Percentiles rank a stretch among this genome's conserved stretches.
These are phyloP conservation scores for Scenedesmus sp. DNA, from an alignment of 163 green algal genomes.

Conservation along the genomic window DNA sequence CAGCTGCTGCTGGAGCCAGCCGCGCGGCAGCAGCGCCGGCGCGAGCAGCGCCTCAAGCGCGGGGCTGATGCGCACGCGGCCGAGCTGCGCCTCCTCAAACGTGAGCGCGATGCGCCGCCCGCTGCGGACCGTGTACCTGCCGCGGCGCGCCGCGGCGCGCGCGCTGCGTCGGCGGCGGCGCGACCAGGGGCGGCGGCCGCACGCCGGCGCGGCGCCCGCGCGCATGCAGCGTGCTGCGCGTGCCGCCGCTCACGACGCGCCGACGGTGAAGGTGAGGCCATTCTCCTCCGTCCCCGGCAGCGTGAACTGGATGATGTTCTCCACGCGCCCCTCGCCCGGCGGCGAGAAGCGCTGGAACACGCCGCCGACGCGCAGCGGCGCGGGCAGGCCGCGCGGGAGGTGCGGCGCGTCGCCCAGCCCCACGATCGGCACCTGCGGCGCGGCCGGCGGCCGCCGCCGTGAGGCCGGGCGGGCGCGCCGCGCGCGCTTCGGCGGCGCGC, in stretches of 20 bases:
- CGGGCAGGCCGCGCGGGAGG: constrained; percentile 19
- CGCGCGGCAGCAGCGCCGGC: constrained; percentile 74
- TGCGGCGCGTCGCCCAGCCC: not conserved
- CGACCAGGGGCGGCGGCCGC: no score
- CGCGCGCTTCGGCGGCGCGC: not conserved
- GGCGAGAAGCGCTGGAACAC: constrained; percentile 79
- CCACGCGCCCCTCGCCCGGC: constrained; percentile 58
- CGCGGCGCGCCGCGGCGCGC: no score
- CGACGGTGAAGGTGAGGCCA: constrained; percentile 55
- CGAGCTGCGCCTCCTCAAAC: constrained; percentile 72
- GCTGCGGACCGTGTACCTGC: constrained; percentile 71
- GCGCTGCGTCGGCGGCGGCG: no score
- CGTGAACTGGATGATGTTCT: constrained; percentile 84
- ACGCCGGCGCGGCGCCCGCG: no score
- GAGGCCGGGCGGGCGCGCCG: not conserved
- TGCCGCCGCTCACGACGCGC: constrained; percentile 45
- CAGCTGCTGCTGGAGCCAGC: constrained; percentile 61
- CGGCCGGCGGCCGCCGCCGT: no score
- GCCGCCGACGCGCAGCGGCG: constrained; percentile 58
- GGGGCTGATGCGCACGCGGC: constrained; percentile 45
- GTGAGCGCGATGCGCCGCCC: constrained; percentile 68
- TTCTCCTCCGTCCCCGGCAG: constrained; percentile 56
- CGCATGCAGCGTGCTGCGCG: not conserved
- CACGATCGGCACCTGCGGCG: constrained; percentile 45
- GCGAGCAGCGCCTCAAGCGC: constrained; percentile 71